A percentile compares a stretch with the other conserved stretches of the same genome.
Evolutionary conservation across 257 asterid species (phyloP).

Genomic region (Dorcoceras hygrometricum): DNA sequence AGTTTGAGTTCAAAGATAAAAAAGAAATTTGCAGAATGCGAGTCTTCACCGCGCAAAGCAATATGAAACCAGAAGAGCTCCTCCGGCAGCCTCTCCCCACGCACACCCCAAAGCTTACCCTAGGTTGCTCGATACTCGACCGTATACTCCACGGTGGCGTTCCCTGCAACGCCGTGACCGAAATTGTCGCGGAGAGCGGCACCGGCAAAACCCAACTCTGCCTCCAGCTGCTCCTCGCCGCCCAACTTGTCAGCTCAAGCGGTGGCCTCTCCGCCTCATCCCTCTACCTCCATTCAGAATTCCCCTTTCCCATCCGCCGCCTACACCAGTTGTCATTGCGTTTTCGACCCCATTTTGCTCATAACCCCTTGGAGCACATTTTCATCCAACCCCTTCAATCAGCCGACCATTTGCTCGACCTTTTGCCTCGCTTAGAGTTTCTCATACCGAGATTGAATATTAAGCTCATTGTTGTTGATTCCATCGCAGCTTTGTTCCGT

Average conservation of each 20-base stretch:
- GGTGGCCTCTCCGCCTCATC: conserved; percentile 85
- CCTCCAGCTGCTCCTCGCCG: conserved; percentile 81
- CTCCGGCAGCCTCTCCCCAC: conserved; percentile 48
- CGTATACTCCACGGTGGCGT: conserved; percentile 76
- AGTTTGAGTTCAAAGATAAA: too few species aligned
- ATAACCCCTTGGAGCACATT: conserved; percentile 44
- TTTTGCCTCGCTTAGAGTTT: conserved; percentile 63
- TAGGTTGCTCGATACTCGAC: conserved; percentile 72
- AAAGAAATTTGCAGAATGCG: too few species aligned
- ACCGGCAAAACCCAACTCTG: conserved; percentile 89
- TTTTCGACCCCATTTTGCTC: conserved; percentile 35
- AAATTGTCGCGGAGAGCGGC: conserved; percentile 87
- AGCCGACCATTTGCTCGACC: conserved; percentile 83
- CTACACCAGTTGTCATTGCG: conserved; percentile 57
- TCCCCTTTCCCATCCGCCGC: conserved; percentile 80
- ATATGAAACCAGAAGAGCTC: conserved; percentile 60
- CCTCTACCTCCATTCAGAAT: conserved; percentile 83
- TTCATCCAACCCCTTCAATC: conserved; percentile 61
- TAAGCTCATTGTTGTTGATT: conserved; percentile 71
- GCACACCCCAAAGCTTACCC: conserved; percentile 45
- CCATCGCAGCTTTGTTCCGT: conserved; percentile 79
- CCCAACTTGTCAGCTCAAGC: conserved; percentile 62
- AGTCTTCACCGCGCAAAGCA: not conserved
- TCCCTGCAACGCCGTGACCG: conserved; percentile 77
- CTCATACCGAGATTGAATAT: conserved; percentile 41